Evolutionary conservation across 305 asterid species (phyloP), one percentile per base, ranked within the genome.

Genomic region (Plantago coronopus): DNA sequence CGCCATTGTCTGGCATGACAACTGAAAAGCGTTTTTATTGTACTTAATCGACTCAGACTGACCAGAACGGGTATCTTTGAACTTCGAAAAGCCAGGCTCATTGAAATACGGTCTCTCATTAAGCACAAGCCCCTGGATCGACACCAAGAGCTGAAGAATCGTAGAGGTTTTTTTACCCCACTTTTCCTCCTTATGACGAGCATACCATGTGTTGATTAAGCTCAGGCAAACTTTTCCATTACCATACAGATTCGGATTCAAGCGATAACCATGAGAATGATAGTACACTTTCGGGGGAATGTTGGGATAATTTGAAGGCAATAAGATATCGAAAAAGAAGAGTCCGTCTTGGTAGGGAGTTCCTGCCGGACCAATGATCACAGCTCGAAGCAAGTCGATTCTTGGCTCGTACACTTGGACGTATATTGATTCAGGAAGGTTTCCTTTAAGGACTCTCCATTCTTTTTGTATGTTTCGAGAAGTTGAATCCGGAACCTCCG

Each of bases 281-380:
- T 81, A 79, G 71, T 68, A 14, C 29, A 81, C 81, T 5, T 38
- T 50, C 0, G 91, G 91, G 3, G 91, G 88, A 5, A 25, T 3
- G 0, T 54, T 18, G 7, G 91, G 91, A 65, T 78, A 83, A 17
- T 77, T 63, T 0, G 29, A 15, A 6, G 88, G 88, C 14, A 83
- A 51, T 19, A 17, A 13, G 0, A 83, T 78, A 72, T 81, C 91
- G 43, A 83, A 83, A 63, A 83, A 76, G 82, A 83, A 81, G 21
- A 83, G 76, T 4, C 89, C 86, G 12, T 80, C 69, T 16, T 78
- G 81, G 72, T 83, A 83, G 0, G 88, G 88, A 0, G 91, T 81
- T 0, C 71, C 79, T 0, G 69, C 48, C 0, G 80, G 17, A 3
- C 91, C 91, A 1, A 79, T 19, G 17, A 81, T 72, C n/a, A 67